These are phyloP conservation scores for Gremmenia infestans DNA, from an alignment of 2,329 filamentous ascomycete species.

Conservation along the genomic window DNA sequence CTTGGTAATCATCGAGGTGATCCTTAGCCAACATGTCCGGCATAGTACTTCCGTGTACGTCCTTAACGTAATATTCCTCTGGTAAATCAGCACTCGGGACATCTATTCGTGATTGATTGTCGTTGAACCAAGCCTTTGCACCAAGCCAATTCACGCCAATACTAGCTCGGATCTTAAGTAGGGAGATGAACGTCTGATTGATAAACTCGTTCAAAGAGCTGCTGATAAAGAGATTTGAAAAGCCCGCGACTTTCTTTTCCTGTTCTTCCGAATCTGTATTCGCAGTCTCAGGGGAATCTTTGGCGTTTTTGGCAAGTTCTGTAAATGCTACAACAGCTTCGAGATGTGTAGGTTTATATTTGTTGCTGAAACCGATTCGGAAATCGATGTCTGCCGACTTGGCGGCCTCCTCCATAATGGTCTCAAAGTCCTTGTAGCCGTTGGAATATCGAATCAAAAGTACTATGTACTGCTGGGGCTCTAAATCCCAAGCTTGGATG, in stretches of 20 bases:
- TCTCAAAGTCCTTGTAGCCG: constrained; percentile 57
- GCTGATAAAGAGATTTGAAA: constrained; percentile 64
- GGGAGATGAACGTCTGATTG: constrained; percentile 55
- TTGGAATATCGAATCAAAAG: constrained; percentile 61
- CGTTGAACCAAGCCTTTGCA: constrained; percentile 41
- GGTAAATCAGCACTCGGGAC: constrained; percentile 11
- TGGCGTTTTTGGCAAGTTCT: constrained; percentile 17
- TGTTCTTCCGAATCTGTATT: constrained; percentile 10
- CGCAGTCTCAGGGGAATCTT: constrained; percentile 5
- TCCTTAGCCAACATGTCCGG: constrained; percentile 27
- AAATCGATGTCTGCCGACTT: constrained; percentile 46
- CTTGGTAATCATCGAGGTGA: constrained; percentile 27
- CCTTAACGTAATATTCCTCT: constrained; percentile 6
- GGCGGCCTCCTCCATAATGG: constrained; percentile 41
- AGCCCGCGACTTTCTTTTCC: constrained; percentile 33
- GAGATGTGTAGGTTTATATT: constrained; percentile 63
- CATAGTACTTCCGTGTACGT: constrained; percentile 9
- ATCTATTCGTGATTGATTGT: constrained; percentile 24
- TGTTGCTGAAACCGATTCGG: constrained; percentile 64
- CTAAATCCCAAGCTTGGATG: constrained; percentile 71
- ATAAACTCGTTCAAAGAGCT: constrained; percentile 65
- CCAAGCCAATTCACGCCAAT: constrained; percentile 59
- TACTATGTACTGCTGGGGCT: constrained; percentile 63
- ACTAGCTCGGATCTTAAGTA: constrained; percentile 55
- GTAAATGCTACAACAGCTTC: constrained; percentile 36